Evolutionary conservation across 768 basidiomycete genomes (phyloP).

Genomic region (Chlorophyllum brunneum): DNA sequence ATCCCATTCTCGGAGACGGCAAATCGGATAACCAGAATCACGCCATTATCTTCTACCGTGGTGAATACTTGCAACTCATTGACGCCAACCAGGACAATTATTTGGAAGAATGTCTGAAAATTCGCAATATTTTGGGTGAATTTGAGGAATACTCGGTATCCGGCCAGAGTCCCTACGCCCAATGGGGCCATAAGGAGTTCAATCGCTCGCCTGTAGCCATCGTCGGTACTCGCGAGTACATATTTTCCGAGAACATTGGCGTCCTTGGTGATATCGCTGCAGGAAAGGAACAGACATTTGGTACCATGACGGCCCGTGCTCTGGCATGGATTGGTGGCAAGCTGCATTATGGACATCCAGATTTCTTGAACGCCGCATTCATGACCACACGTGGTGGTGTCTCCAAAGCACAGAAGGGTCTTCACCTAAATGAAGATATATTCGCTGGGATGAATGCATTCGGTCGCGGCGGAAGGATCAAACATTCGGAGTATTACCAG

Average conservation of each 20-base stretch:
- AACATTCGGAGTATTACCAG: conserved; percentile 99
- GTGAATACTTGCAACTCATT: conserved; percentile 98
- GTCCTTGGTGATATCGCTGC: conserved; percentile 98
- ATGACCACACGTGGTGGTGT: conserved; percentile 99
- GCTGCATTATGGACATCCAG: conserved; percentile 97
- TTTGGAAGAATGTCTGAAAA: conserved; percentile 98
- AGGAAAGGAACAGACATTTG: conserved; percentile 99
- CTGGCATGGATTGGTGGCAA: conserved; percentile 98
- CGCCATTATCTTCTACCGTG: conserved; percentile 97
- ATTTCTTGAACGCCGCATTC: conserved; percentile 97
- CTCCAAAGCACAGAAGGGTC: conserved; percentile 97
- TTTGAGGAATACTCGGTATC: conserved; percentile 94
- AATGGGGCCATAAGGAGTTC: conserved; percentile 95
- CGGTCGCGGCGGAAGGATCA: conserved; percentile 97
- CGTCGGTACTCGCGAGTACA: conserved; percentile 97
- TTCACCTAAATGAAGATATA: conserved; percentile 99
- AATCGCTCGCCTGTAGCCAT: conserved; percentile 90
- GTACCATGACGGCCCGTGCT: conserved; percentile 94
- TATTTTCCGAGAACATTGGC: conserved; percentile 99
- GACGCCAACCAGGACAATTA: conserved; percentile 99
- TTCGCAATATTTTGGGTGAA: conserved; percentile 94
- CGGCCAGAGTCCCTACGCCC: conserved; percentile 92
- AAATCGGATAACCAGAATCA: conserved; percentile 99
- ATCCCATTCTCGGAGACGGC: conserved; percentile 97
- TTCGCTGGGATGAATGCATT: conserved; percentile 99